phyloP scores from a whole-genome alignment of 2,329 filamentous ascomycete genomes.

The Lachnellula arida region DNA sequence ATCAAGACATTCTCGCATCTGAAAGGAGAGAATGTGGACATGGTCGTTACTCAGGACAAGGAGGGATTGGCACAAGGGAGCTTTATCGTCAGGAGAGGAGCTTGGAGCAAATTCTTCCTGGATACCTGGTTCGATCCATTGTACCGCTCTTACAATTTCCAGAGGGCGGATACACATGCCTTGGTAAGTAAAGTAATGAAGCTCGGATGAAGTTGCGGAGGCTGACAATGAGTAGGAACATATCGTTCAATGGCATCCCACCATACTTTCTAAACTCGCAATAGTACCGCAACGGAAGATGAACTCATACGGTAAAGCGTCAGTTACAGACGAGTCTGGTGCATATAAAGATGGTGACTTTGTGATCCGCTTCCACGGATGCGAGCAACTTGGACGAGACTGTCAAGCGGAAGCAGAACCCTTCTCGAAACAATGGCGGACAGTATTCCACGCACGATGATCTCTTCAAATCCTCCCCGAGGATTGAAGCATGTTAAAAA shows the following conservation, averaged over 20 bases:
- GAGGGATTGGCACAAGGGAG: constrained; percentile 73
- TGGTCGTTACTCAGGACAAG: constrained; percentile 80
- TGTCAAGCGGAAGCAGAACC: constrained; percentile 66
- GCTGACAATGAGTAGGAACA: constrained; percentile 56
- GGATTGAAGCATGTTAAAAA: constrained; percentile 12
- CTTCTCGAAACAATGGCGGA: constrained; percentile 32
- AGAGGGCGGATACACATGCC: constrained; percentile 88
- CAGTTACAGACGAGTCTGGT: constrained; percentile 42
- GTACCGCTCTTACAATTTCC: constrained; percentile 92
- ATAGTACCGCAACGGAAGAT: constrained; percentile 81
- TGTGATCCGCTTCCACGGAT: constrained; percentile 72
- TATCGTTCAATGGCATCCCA: constrained; percentile 94
- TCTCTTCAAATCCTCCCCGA: constrained; percentile 5
- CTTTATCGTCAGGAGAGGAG: constrained; percentile 75
- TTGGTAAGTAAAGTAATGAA: constrained; percentile 53
- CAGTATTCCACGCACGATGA: constrained; percentile 26
- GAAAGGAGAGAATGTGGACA: constrained; percentile 70
- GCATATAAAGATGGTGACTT: constrained; percentile 82
- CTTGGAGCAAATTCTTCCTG: constrained; percentile 88
- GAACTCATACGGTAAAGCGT: constrained; percentile 64
- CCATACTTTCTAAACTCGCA: constrained; percentile 82
- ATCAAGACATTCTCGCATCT: constrained; percentile 89
- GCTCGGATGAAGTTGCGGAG: neutral
- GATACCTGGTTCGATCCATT: constrained; percentile 96
- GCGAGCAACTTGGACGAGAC: constrained; percentile 53